Evolutionary conservation across 2,329 filamentous ascomycete genomes (phyloP).

Genomic region (Neocatenulostroma microsporum): DNA sequence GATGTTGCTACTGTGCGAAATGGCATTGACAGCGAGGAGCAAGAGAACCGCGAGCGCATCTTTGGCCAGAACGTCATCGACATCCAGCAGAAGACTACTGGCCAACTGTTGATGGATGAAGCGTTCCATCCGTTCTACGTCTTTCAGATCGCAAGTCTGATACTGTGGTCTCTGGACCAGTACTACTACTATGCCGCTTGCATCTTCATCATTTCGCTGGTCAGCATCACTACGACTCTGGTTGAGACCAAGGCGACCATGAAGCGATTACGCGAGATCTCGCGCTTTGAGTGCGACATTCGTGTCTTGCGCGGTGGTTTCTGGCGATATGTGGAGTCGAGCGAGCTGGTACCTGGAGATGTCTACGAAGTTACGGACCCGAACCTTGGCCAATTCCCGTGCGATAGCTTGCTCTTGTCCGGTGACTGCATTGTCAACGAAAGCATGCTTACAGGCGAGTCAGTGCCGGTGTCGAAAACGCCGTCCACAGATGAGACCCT

Average conservation of each 20-base stretch:
- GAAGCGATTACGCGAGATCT: constrained; percentile 82
- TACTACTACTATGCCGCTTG: constrained; percentile 97
- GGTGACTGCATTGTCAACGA: constrained; percentile 99
- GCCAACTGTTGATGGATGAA: constrained; percentile 83
- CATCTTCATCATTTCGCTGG: constrained; percentile 89
- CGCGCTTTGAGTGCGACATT: constrained; percentile 89
- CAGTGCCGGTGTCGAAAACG: constrained; percentile 88
- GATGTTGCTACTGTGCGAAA: constrained; percentile 62
- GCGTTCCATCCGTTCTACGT: constrained; percentile 97
- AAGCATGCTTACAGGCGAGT: constrained; percentile 97
- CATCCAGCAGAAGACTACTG: constrained; percentile 79
- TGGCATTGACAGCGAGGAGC: constrained; percentile 84
- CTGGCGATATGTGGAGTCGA: constrained; percentile 81
- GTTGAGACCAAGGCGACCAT: constrained; percentile 90
- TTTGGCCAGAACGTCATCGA: constrained; percentile 90
- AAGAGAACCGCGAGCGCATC: constrained; percentile 70
- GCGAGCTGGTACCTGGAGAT: constrained; percentile 87
- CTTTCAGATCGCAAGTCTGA: constrained; percentile 88
- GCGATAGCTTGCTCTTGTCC: constrained; percentile 81
- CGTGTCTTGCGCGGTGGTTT: constrained; percentile 90
- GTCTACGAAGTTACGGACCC: constrained; percentile 97
- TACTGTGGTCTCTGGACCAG: constrained; percentile 90
- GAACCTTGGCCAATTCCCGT: constrained; percentile 76
- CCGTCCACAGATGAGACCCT: constrained; percentile 76
- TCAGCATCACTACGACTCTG: constrained; percentile 82